phyloP scores from a whole-genome alignment of 1,139 yeast species.

The Blastobotrys proliferans region DNA sequence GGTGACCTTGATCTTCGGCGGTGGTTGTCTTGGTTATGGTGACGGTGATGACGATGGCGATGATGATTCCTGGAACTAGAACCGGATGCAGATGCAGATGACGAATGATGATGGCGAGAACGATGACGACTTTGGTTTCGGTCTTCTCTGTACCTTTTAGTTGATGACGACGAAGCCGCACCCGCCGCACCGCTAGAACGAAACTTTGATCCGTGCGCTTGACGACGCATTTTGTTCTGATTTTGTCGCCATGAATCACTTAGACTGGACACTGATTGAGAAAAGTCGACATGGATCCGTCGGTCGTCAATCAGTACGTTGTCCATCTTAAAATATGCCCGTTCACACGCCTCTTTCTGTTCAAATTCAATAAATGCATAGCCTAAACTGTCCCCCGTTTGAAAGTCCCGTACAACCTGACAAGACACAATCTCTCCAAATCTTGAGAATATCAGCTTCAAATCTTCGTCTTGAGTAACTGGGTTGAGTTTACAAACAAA shows the following conservation, averaged over 20 bases:
- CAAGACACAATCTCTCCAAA: constrained; percentile 54
- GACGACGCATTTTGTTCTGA: constrained; percentile 18
- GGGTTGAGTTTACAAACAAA: constrained; percentile 64
- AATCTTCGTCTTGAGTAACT: constrained; percentile 51
- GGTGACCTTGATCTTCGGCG: no score
- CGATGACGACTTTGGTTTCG: neutral
- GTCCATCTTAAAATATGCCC: constrained; percentile 57
- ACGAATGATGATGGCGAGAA: neutral
- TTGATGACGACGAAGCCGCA: neutral
- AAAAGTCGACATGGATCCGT: constrained; percentile 62
- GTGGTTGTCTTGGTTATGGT: constrained; percentile 12
- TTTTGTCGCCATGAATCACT: constrained; percentile 22
- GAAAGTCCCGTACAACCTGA: constrained; percentile 47
- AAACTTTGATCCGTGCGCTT: constrained; percentile 15
- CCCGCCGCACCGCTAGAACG: neutral
- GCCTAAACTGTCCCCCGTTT: constrained; percentile 48
- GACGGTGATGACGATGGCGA: constrained; percentile 10
- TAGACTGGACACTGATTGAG: constrained; percentile 46
- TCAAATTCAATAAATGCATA: constrained; percentile 63
- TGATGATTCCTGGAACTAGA: constrained; percentile 9
- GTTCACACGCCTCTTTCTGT: constrained; percentile 47
- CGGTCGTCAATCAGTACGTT: constrained; percentile 61
- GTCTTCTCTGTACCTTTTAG: constrained; percentile 9
- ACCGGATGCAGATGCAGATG: neutral
- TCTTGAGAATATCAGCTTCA: constrained; percentile 51